Conservation (phyloP, 148 eudicot genomes). For the Fagopyrum esculentum region DNA sequence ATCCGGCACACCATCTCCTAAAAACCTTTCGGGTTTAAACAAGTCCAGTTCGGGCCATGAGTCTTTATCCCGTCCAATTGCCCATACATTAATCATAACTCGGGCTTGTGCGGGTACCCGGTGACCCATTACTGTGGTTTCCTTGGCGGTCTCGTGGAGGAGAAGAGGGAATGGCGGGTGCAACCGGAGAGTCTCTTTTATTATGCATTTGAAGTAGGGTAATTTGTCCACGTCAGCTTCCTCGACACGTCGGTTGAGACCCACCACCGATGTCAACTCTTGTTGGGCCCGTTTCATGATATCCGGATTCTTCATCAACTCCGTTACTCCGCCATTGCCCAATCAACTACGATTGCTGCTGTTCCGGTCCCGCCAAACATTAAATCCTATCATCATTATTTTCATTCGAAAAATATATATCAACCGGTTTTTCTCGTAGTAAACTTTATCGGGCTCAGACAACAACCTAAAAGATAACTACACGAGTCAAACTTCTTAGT, state of each 20-base stretch:
- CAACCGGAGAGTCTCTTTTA: constrained; percentile 59
- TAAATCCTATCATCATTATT: too few relatives aligned
- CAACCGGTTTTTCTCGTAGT: too few relatives aligned
- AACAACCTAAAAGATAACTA: too few relatives aligned
- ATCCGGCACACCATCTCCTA: constrained; percentile 41
- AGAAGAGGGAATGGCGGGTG: constrained; percentile 70
- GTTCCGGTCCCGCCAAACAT: constrained; percentile 80
- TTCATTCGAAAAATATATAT: too few relatives aligned
- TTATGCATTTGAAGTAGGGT: constrained; percentile 35
- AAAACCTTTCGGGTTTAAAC: constrained; percentile 42
- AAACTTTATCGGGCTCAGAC: too few relatives aligned
- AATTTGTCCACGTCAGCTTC: constrained; percentile 57
- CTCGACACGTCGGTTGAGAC: constrained; percentile 40
- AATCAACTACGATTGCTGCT: constrained; percentile 63
- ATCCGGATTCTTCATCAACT: constrained; percentile 44
- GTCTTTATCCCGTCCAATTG: constrained; percentile 49
- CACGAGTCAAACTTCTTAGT: too few relatives aligned
- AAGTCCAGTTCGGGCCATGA: constrained; percentile 38
- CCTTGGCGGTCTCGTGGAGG: constrained; percentile 56
- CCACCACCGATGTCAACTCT: constrained; percentile 45
- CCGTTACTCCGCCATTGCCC: constrained; percentile 41
- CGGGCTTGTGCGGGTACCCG: constrained; percentile 39
- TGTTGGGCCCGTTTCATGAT: constrained; percentile 54
- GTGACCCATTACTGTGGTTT: constrained; percentile 34
- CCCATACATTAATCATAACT: constrained; percentile 47